These are phyloP conservation scores for Trichoderma hamatum DNA, from an alignment of 2,329 filamentous ascomycete genomes.

Conservation along the genomic window DNA sequence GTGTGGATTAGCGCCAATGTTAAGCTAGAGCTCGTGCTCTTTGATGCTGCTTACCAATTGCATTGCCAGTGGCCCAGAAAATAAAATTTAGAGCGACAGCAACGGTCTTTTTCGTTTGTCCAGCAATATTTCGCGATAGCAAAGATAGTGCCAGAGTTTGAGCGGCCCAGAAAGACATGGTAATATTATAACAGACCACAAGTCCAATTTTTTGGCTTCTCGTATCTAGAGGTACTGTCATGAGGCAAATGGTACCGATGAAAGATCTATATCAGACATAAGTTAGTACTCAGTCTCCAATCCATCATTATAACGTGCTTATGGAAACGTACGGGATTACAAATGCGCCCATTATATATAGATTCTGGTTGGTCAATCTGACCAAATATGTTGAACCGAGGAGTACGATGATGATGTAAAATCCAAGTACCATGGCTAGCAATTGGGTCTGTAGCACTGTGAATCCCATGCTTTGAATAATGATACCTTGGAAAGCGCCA, in stretches of 20 bases:
- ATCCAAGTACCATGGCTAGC: conserved; percentile 18
- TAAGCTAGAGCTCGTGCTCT: neutral
- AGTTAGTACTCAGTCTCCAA: neutral
- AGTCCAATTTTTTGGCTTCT: conserved; percentile 17
- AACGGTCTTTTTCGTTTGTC: conserved; percentile 14
- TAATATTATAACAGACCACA: conserved; percentile 18
- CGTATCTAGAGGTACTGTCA: conserved; percentile 9
- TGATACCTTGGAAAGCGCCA: conserved; percentile 20
- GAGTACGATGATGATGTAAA: conserved; percentile 15
- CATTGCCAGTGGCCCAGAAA: conserved; percentile 13
- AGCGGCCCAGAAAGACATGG: conserved; percentile 19
- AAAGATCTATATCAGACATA: neutral
- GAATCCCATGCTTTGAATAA: conserved; percentile 15
- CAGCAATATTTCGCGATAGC: conserved; percentile 15
- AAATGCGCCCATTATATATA: conserved; percentile 13
- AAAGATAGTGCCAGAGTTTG: conserved; percentile 13
- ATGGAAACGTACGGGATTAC: conserved; percentile 1
- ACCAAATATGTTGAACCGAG: conserved; percentile 8
- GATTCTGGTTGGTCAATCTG: conserved; percentile 7
- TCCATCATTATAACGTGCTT: neutral
- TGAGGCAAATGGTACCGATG: conserved; percentile 16
- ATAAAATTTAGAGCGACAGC: conserved; percentile 15
- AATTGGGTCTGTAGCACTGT: conserved; percentile 12
- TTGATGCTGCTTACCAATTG: neutral
- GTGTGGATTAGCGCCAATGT: neutral